phyloP scores from a whole-genome alignment of 768 basidiomycete genomes.

The Phylloporus sp. region DNA sequence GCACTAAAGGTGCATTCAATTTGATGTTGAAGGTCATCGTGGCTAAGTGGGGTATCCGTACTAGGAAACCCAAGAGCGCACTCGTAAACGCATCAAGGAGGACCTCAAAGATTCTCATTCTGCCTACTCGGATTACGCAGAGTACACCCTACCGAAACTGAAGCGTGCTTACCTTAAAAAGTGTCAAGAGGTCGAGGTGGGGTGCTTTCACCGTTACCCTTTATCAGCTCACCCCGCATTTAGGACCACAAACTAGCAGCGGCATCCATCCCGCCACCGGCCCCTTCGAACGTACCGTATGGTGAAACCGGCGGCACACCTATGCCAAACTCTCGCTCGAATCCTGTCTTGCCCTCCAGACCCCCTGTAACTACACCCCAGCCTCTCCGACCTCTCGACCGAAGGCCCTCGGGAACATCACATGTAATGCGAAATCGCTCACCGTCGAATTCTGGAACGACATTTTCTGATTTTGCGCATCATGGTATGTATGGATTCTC shows the following conservation, averaged over 20 bases:
- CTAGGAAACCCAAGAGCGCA: conserved; percentile 88
- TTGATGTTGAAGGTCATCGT: not conserved
- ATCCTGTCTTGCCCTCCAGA: conserved; percentile 43
- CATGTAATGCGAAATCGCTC: conserved; percentile 61
- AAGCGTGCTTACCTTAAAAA: conserved; percentile 80
- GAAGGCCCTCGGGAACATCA: conserved; percentile 62
- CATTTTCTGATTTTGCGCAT: conserved; percentile 84
- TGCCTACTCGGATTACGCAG: conserved; percentile 79
- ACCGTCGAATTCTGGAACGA: conserved; percentile 74
- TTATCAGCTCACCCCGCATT: conserved; percentile 7
- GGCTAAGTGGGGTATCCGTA: not conserved
- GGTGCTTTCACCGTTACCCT: conserved; percentile 10
- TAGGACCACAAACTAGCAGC: conserved; percentile 65
- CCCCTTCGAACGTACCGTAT: conserved; percentile 29
- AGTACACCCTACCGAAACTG: conserved; percentile 73
- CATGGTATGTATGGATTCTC: conserved; percentile 47
- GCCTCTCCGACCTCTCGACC: conserved; percentile 70
- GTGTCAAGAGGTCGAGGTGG: conserved; percentile 83
- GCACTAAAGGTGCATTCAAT: conserved; percentile 52
- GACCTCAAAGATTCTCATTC: conserved; percentile 76
- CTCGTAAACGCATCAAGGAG: conserved; percentile 88
- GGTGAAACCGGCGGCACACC: conserved; percentile 29
- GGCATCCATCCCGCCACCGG: conserved; percentile 30
- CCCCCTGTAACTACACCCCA: conserved; percentile 68
- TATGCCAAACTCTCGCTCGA: conserved; percentile 40